phyloP scores from a whole-genome alignment of 163 green algal species.

The Scenedesmus sp. region DNA sequence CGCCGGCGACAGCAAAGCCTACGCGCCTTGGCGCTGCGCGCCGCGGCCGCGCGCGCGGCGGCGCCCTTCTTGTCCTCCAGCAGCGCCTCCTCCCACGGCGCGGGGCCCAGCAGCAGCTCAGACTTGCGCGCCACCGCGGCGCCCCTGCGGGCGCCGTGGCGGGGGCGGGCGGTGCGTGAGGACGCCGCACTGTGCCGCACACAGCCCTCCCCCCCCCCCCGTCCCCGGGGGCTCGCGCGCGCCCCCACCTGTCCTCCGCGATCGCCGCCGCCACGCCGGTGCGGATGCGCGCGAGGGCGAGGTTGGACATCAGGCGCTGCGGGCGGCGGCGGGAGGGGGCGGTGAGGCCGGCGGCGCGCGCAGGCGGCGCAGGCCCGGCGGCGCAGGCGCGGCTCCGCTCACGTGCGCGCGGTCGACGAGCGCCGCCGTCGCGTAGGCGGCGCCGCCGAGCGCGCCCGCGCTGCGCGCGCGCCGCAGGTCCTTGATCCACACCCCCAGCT shows the following conservation, averaged over 20 bases:
- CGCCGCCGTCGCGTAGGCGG: conserved; percentile 36
- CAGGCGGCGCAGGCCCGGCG: background rate
- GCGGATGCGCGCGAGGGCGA: conserved; percentile 19
- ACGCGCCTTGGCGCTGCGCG: background rate
- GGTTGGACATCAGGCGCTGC: conserved; percentile 38
- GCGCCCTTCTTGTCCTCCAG: background rate
- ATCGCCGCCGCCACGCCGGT: conserved; percentile 16
- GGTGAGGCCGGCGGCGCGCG: no score
- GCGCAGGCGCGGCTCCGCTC: background rate
- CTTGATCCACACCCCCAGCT: conserved; percentile 44
- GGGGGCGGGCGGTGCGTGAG: no score
- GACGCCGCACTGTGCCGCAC: no score
- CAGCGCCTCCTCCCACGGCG: background rate
- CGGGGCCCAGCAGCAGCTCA: conserved; percentile 20
- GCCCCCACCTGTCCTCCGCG: no score
- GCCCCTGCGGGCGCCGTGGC: no score
- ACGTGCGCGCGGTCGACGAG: conserved; percentile 46
- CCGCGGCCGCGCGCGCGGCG: no score
- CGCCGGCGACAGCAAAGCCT: background rate
- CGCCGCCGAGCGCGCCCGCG: conserved; percentile 12
- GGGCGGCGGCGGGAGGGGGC: no score
- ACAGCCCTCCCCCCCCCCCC: no score
- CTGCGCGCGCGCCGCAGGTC: conserved; percentile 43
- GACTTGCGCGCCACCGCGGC: conserved; percentile 2
- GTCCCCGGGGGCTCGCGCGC: no score